A percentile compares a stretch with the other conserved stretches of the same genome.
Conservation (phyloP, 306 rosid genomes). For the Phaseolus lunatus region DNA sequence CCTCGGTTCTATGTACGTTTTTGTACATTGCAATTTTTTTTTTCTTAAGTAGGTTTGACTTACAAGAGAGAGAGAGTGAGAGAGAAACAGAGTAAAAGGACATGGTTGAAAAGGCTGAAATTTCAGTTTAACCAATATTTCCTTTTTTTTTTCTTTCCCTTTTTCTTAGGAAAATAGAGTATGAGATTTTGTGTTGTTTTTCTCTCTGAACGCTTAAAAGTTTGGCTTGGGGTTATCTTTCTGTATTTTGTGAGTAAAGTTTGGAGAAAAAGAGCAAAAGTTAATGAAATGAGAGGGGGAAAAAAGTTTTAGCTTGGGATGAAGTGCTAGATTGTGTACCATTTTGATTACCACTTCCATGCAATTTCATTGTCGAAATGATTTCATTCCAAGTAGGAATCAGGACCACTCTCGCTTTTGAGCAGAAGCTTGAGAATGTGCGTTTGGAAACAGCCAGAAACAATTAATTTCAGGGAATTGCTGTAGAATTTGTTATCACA, state of each 20-base stretch:
- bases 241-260: neutral
- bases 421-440: slow-evolving; percentile 34
- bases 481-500: slow-evolving; percentile 44
- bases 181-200: slow-evolving; percentile 34
- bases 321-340: slow-evolving; percentile 43
- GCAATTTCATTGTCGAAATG: slow-evolving; percentile 77
- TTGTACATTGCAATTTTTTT: slow-evolving; percentile 57
- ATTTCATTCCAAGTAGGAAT: slow-evolving; percentile 64
- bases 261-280: slow-evolving; percentile 27
- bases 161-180: slow-evolving; percentile 17
- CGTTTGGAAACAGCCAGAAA: slow-evolving; percentile 35
- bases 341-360: slow-evolving; percentile 46
- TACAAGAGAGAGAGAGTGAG: slow-evolving; percentile 34
- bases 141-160: neutral
- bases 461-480: slow-evolving; percentile 48
- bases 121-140: slow-evolving; percentile 42
- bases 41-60: slow-evolving; percentile 63
- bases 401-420: slow-evolving; percentile 63
- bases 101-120: slow-evolving; percentile 35
- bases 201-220: slow-evolving; percentile 22
- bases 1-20: slow-evolving; percentile 44
- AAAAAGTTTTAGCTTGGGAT: slow-evolving; percentile 31
- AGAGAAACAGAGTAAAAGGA: neutral
- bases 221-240: slow-evolving; percentile 10
- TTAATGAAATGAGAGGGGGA: neutral